phyloP scores from a whole-genome alignment of 2,329 filamentous ascomycete species.

The Hysterium pulicare region DNA sequence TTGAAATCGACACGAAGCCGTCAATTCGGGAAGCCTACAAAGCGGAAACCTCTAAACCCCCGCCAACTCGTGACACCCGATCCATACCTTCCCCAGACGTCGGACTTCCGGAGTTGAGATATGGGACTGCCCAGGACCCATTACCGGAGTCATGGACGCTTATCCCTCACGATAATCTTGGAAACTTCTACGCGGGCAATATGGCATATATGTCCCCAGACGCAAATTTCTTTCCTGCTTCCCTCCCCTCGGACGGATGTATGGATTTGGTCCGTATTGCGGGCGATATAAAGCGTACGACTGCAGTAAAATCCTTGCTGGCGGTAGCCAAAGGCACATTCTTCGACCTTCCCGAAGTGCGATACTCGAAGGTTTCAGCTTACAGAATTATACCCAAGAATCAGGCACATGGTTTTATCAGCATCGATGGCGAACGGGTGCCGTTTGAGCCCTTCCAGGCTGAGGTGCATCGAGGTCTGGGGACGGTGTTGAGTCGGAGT shows the following conservation, averaged over 20 bases:
- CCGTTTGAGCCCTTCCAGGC: slow-evolving; percentile 89
- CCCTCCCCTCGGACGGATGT: slow-evolving; percentile 77
- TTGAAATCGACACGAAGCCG: slow-evolving; percentile 73
- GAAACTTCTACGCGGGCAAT: slow-evolving; percentile 93
- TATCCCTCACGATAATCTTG: slow-evolving; percentile 70
- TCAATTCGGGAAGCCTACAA: slow-evolving; percentile 71
- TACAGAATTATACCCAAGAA: slow-evolving; percentile 78
- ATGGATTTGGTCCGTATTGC: slow-evolving; percentile 81
- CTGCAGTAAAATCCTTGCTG: slow-evolving; percentile 66
- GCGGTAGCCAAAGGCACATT: slow-evolving; percentile 70
- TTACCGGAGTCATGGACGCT: slow-evolving; percentile 75
- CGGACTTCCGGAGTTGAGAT: slow-evolving; percentile 68
- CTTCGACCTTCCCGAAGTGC: slow-evolving; percentile 74
- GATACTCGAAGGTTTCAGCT: slow-evolving; percentile 80
- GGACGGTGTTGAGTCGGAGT: slow-evolving; percentile 76
- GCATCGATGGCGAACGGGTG: slow-evolving; percentile 85
- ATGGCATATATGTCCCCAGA: slow-evolving; percentile 90
- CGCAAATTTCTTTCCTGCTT: slow-evolving; percentile 80
- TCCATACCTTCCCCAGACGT: slow-evolving; percentile 15
- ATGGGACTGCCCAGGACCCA: slow-evolving; percentile 74
- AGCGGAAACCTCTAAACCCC: slow-evolving; percentile 23
- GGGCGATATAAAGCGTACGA: slow-evolving; percentile 66
- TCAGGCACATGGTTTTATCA: slow-evolving; percentile 69
- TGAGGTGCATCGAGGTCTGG: slow-evolving; percentile 79
- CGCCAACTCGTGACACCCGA: slow-evolving; percentile 20